Conservation (phyloP, 805 yeast species). For the Ogataea paraovalis region DNA sequence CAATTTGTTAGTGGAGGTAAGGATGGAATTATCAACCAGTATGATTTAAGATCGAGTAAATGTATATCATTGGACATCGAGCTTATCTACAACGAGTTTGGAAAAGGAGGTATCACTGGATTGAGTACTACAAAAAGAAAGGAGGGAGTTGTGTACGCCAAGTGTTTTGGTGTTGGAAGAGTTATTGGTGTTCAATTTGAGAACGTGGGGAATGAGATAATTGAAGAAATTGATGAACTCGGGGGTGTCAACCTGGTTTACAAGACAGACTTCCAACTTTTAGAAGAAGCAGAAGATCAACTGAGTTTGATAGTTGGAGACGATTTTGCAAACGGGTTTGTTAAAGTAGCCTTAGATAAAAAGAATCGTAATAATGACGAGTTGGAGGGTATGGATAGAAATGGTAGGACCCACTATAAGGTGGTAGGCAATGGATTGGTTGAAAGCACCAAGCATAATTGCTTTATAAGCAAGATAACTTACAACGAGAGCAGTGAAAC, state of each 20-base stretch:
- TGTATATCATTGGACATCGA: slow-evolving; percentile 13
- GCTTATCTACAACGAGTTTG: slow-evolving; percentile 8
- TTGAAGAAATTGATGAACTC: neutral
- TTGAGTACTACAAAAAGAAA: slow-evolving; percentile 1
- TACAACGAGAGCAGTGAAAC: neutral
- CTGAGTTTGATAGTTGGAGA: neutral
- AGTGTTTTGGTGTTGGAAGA: neutral
- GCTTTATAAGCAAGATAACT: neutral
- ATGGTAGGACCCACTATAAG: neutral
- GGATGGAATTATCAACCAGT: slow-evolving; percentile 16
- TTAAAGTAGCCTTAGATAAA: neutral
- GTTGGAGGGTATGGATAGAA: neutral
- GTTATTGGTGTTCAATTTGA: neutral
- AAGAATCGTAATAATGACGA: neutral
- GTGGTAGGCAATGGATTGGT: neutral
- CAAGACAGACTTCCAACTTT: neutral
- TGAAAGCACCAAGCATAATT: neutral
- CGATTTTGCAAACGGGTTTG: neutral
- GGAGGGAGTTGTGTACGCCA: neutral
- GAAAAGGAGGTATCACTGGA: slow-evolving; percentile 11
- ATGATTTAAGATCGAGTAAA: slow-evolving; percentile 12
- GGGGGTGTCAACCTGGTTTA: neutral
- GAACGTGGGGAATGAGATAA: neutral
- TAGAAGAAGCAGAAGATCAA: neutral
- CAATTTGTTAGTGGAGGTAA: slow-evolving; percentile 16